Base-by-base conservation (phyloP, 2,329 filamentous ascomycete species). In the Sarocladiaceae sp. region DNA sequence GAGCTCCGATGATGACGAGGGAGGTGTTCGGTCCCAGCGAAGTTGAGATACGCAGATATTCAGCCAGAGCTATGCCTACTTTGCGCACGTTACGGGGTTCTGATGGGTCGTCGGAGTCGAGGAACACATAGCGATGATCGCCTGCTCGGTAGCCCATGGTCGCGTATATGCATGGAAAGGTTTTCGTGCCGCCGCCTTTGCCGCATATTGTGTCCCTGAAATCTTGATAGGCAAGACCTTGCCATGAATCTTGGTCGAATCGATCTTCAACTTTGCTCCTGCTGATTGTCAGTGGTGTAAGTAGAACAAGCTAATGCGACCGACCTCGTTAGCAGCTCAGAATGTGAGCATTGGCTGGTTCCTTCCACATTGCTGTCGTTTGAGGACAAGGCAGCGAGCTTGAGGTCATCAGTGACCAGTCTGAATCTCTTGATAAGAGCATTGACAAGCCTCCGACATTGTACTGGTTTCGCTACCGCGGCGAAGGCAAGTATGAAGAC, bases 41-140 rank as follows among this genome's bases (percentile, higher is more conserved):
- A 9, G 11, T 33, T 15, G 32, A 33, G 32, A 33, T 33, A 15
- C 15, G 32, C 32, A 33, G 32, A 18, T 33, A 33, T 16, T 33
- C 15, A 16, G 32, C 32, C 9, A 33, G 32, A 10, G 32, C 32
- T 10, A 33, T 7, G 7, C 9, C 32, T 10, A 16, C 15, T 18
- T 33, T 33, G 9, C 32, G 32, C 10, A 33, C 32, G 16, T 33
- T 33, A 16, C 32, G 32, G 15, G 32, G 32, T 33, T 10, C 32
- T 33, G 32, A 33, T 33, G 32, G 32, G 16, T 33, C 32, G 32
- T 33, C 32, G 6, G 32, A 33, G 9, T 33, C 32, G 32, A 33
- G 32, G 32, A 33, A 33, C 11, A 33, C 32, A 16, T 33, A 33
- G 16, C 32, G 32, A 18, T 33, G 32, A 18, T 33, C 32, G 32